Percentiles rank a stretch among this genome's conserved stretches.
These are phyloP conservation scores for Coemansia sp. DNA, from an alignment of 192 early-diverging fungal species.

Conservation along the genomic window DNA sequence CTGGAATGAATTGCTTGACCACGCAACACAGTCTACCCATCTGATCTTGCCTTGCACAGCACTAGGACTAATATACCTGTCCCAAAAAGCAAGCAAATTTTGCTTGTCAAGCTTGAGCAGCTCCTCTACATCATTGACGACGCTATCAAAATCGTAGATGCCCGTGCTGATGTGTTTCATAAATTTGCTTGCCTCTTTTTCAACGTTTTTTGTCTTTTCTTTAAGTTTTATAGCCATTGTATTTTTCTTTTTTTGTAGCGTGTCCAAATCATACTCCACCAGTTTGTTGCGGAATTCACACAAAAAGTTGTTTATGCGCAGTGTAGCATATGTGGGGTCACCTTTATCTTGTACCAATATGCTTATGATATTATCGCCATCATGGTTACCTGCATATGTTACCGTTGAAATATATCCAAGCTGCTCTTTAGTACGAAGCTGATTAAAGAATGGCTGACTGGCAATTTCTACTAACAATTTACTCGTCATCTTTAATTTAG, in stretches of 20 bases:
- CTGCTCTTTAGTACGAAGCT: conserved; percentile 77
- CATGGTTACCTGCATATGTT: background rate
- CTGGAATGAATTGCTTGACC: background rate
- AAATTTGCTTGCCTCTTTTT: background rate
- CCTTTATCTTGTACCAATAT: background rate
- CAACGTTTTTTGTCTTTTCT: background rate
- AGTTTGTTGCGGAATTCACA: background rate
- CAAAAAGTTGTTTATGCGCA: background rate
- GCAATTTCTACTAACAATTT: conserved; percentile 70
- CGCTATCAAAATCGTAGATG: background rate
- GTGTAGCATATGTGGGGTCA: background rate
- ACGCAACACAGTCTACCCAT: background rate
- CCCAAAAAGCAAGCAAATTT: background rate
- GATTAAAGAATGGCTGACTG: conserved; percentile 78
- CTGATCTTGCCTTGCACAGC: background rate
- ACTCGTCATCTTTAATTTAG: too few species aligned
- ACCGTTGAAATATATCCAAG: conserved; percentile 54
- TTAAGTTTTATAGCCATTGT: too few species aligned
- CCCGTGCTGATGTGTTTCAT: background rate
- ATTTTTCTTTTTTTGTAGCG: background rate
- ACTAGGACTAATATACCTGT: background rate
- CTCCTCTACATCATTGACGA: background rate
- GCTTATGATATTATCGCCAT: background rate
- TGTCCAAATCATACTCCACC: background rate
- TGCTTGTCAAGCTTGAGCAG: background rate